Base-by-base conservation (phyloP, 176 grass and related monocot species). In the Aegilops speltoides region DNA sequence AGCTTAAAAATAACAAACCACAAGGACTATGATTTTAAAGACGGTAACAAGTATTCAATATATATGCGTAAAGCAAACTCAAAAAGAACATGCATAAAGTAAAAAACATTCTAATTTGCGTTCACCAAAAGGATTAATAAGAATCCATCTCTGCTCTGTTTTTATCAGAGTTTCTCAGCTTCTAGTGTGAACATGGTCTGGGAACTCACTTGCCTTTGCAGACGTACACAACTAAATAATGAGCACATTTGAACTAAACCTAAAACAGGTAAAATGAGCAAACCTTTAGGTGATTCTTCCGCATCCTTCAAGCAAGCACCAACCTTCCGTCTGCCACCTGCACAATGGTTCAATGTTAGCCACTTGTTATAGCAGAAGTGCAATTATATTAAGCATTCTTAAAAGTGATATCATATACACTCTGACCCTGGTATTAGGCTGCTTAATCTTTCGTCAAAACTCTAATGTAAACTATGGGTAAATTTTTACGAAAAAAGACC, bases 261-360 rank as follows among this genome's bases (percentile, higher is more conserved):
- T 52, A 54, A 9, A 50, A 67, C 32, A 29, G 6, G 14, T 68
- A 77, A 56, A 29, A 68, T 48, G 6, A 77, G 19, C 86, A 83
- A 78, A 88, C 86, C 86, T 88, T 88, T 68, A 78, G 45, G 29
- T 59, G 57, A 83, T 57, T 88, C 70, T 41, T 77, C 45, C 50
- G 6, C 10, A 29, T 50, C 45, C 72, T 45, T 38, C 33, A 63
- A 73, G 79, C 67, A 81, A 73, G 48, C n/a, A 86, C 38, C 38
- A 62, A 43, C 48, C 8, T 45, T 59, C 20, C 4, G 33, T 64
- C 29, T 73, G 56, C 41, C 36, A 87, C 67, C 85, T 81, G 37
- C 54, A 64, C 37, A 80, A 73, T 62, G 12, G 46, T 50, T 28
- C 56, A 48, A 64, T 23, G 19, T 41, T 48, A 71, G 14, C 61